Conservation (phyloP, 805 yeast species). For the Ascoidea tarda region DNA sequence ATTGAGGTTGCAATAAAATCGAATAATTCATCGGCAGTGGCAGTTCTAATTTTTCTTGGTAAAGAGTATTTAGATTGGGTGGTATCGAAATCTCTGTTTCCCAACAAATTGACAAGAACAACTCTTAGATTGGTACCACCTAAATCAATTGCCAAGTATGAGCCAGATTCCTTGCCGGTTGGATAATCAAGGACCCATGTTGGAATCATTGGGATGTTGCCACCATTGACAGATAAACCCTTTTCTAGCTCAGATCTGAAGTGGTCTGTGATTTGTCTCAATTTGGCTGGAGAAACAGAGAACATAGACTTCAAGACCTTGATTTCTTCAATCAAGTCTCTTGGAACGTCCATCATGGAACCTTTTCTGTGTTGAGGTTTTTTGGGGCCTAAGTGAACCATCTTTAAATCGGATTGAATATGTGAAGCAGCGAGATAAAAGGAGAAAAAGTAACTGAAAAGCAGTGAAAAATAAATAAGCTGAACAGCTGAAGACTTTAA, state of each 20-base stretch:
- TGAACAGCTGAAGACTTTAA: neutral
- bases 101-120: conserved; percentile 72
- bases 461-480: neutral
- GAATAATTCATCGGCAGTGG: conserved; percentile 65
- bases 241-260: conserved; percentile 69
- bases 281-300: conserved; percentile 43
- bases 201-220: conserved; percentile 92
- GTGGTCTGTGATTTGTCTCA: conserved; percentile 56
- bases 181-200: conserved; percentile 95
- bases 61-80: conserved; percentile 76
- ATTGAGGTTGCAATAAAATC: conserved; percentile 76
- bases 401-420: conserved; percentile 15
- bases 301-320: conserved; percentile 44
- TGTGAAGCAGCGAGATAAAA: neutral
- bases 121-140: conserved; percentile 97
- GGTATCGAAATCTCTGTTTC: conserved; percentile 74
- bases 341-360: conserved; percentile 54
- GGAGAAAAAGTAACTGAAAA: neutral
- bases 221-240: conserved; percentile 65
- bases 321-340: conserved; percentile 43
- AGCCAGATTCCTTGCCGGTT: conserved; percentile 82
- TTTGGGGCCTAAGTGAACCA: conserved; percentile 81
- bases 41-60: conserved; percentile 69
- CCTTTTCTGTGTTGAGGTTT: conserved; percentile 71
- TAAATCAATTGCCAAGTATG: conserved; percentile 83